Evolutionary conservation across 768 basidiomycete species (phyloP), one percentile per base, ranked within the genome.

Genomic region (Trametes villosa): DNA sequence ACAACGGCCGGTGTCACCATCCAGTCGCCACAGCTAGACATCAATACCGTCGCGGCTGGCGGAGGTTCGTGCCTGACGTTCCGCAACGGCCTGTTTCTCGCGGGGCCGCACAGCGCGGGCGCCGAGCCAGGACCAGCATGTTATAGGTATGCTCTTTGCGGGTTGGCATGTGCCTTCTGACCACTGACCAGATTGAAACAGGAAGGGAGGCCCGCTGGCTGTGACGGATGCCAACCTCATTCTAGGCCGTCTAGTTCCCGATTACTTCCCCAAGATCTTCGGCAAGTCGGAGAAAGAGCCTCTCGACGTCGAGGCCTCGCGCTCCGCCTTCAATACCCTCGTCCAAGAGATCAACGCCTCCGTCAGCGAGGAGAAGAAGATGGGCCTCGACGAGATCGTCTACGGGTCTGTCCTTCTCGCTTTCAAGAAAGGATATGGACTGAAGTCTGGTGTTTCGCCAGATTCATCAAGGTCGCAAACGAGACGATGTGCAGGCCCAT

Each of bases 401-500:
- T 95, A 92, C 63, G 96, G 92, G 91, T 92, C 38, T 18, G 47
- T 56, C 20, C 31, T 24, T 26, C 26, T n/a, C 22, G 8, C 22
- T 15, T 9, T 48, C 20, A 58, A 33, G 38, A 42, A 5, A n/a
- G 24, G 22, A 11, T 15, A 45, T 8, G 20, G 3, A 26, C 6
- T 5, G 22, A 22, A 45, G 9, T 4, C 7, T 22, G 9, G 9
- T 44, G 4, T 13, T 22, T 26, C 15, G 5, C 6, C 49, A 93
- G 94, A 5, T 97, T 95, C 74, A 89, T 98, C 76, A 93, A 95
- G 69, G 94, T 96, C 11, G 95, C 95, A 9, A 97, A 97, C 67
- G 96, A 98, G 77, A 95, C 93, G 0, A 98, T 98, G 95, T 91
- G 88, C 64, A 79, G 96, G 47, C 96, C 96, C 9, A 96, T 98